Base-by-base conservation (phyloP, 2,329 filamentous ascomycete species). In the Botrytis pseudocinerea region DNA sequence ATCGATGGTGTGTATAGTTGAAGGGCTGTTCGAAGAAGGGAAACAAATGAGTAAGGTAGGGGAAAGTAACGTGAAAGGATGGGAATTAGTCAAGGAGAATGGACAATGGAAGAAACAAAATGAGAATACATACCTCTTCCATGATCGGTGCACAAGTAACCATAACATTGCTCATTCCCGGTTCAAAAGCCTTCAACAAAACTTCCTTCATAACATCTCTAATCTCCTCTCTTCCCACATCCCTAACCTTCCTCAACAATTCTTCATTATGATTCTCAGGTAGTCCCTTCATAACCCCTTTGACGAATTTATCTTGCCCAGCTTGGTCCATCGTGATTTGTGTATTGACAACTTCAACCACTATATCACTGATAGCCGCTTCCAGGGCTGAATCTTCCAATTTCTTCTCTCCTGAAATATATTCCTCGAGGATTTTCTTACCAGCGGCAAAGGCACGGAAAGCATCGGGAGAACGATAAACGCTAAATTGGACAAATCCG, bases 381-480 rank as follows among this genome's bases (percentile, higher is more conserved):
- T 98, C 94, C 16, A 98, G 89, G 6, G 79, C 77, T 72, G 75
- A 71, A 71, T 90, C 89, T 80, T 98, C 94, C 72, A 99, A 91
- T 44, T 87, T 85, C 1, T 88, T 87, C 14, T 87, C 87, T 14
- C 94, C 95, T 40, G 90, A 87, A 3, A 92, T 91, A 77, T 97
- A 91, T 74, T 90, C 90, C 61, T 89, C 85, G 60, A 98, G 90
- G 35, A 95, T 90, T 51, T 90, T 87, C 75, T 91, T 91, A 69
- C 92, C 92, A 0, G 93, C 93, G 44, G 86, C 85, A 79, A 96
- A 97, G 0, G 96, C 96, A 81, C 95, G 96, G 83, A 90, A 93
- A 0, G 92, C 91, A 76, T 98, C 94, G 0, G 96, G 95, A 0
- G 94, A 97, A 40, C 95, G 92, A 84, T 97, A 98, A 60, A 98